Percentiles rank a stretch among this genome's conserved stretches.
phyloP scores from a whole-genome alignment of 352 stramenopile genomes.

The Phytophthora palmivora region DNA sequence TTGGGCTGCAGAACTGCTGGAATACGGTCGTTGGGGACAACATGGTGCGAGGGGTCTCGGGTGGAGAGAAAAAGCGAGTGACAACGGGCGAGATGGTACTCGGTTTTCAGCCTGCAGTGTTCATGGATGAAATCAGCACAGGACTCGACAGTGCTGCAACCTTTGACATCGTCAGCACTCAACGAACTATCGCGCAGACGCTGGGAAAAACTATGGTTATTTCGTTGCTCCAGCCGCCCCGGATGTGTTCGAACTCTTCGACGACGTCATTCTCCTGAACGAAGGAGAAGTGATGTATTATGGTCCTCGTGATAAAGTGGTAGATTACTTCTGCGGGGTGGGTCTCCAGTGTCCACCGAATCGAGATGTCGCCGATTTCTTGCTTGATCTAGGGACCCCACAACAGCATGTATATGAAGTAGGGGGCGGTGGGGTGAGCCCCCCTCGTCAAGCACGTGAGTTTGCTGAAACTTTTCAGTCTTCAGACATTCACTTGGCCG shows the following conservation, averaged over 20 bases:
- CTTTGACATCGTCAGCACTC: constrained; percentile 81
- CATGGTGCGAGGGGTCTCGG: constrained; percentile 80
- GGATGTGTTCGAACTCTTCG: constrained; percentile 92
- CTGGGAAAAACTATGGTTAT: constrained; percentile 42
- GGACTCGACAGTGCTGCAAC: constrained; percentile 92
- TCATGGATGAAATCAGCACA: constrained; percentile 92
- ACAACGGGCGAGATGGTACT: constrained; percentile 59
- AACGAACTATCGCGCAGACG: constrained; percentile 46
- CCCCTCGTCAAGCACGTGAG: constrained; percentile 14
- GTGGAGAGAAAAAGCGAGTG: constrained; percentile 83
- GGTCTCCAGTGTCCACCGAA: constrained; percentile 48
- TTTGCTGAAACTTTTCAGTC: constrained; percentile 14
- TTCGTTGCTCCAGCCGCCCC: constrained; percentile 54
- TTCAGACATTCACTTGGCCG: constrained; percentile 3
- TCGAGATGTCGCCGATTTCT: constrained; percentile 46
- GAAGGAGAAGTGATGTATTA: constrained; percentile 89
- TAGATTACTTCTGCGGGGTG: constrained; percentile 70
- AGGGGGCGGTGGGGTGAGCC: neutral
- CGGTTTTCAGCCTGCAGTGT: constrained; percentile 51
- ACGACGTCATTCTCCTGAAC: constrained; percentile 91
- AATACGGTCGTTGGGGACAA: constrained; percentile 66
- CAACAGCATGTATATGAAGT: constrained; percentile 32
- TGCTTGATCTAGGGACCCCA: constrained; percentile 38
- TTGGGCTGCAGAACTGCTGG: constrained; percentile 38
- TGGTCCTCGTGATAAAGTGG: constrained; percentile 43